These are phyloP conservation scores for Cladosporium sp. DNA, from an alignment of 2,329 filamentous ascomycete species.

Conservation along the genomic window DNA sequence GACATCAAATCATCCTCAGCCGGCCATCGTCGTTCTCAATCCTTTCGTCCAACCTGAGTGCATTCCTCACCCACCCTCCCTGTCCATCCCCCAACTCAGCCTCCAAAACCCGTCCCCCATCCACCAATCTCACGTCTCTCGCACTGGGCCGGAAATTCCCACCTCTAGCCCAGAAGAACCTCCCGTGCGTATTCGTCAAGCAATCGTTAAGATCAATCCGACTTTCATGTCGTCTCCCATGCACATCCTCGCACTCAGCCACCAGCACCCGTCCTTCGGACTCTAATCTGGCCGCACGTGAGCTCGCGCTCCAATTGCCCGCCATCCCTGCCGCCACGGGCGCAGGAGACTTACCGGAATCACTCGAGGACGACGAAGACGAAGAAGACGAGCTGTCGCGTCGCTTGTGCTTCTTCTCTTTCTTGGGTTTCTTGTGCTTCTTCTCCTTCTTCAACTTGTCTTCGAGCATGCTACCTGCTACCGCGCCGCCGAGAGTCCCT, in stretches of 20 bases:
- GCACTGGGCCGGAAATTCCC: slow-evolving; percentile 35
- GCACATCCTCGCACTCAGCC: slow-evolving; percentile 29
- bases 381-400: slow-evolving; percentile 13
- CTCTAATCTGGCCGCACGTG: slow-evolving; percentile 25
- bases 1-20: slow-evolving; percentile 25
- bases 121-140: slow-evolving; percentile 26
- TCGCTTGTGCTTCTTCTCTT: slow-evolving; percentile 24
- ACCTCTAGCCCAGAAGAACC: slow-evolving; percentile 30
- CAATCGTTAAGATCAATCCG: slow-evolving; percentile 33
- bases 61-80: slow-evolving; percentile 29
- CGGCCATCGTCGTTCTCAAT: slow-evolving; percentile 35
- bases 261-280: slow-evolving; percentile 34
- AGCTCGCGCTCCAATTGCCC: slow-evolving; percentile 36
- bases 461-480: slow-evolving; percentile 50
- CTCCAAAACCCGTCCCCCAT: slow-evolving; percentile 29
- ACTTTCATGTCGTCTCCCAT: slow-evolving; percentile 29
- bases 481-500: slow-evolving; percentile 51
- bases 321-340: slow-evolving; percentile 10
- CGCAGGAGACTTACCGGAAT: slow-evolving; percentile 16
- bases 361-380: slow-evolving; percentile 18
- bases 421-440: slow-evolving; percentile 34
- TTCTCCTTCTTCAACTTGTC: slow-evolving; percentile 42
- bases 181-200: slow-evolving; percentile 33
- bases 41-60: slow-evolving; percentile 33
- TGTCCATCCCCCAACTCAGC: slow-evolving; percentile 31